Base-by-base conservation (phyloP, 805 yeast species). In the Barnettozyma vustinii region DNA sequence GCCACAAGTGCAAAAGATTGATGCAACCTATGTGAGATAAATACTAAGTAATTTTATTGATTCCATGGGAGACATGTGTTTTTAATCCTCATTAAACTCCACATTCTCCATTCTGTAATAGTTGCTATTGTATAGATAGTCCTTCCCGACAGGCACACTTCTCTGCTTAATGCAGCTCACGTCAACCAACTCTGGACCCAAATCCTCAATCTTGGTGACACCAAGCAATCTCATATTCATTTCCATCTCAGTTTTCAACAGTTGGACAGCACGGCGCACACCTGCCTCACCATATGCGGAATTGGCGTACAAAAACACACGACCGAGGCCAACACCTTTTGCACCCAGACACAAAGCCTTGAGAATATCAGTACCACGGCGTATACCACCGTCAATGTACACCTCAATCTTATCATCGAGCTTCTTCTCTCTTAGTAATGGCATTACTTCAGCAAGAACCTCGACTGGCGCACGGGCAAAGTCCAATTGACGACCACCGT, bases 401-500 rank as follows among this genome's bases (percentile, higher is more conserved):
- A 83, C 70, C 53, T 81, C 84, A 48, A 85, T 67, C 25, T 70
- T 66, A 40, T 77, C 73, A 44, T 73, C 74, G 32, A 79, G 56
- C 10, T 76, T 75, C 46, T 68, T 69, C 47, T 70, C 69, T 44
- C 68, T 69, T 49, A 82, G 64, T 4, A 72, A 57, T 7, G 81
- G 82, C 73, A 77, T 77, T 2, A 81, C 76, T 52, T 87, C 96
- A 5, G 85, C 86, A 44, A 89, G 68, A 5, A 86, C 79, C 62
- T 83, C 87, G 33, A 89, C 72, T 2, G 91, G 85, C 0, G 96
- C 80, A n/a, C 87, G 76, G 1, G 96, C 74, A 59, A 79, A 86
- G 66, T 89, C 97, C 49, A 89, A 70, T 66, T 88, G 96, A 52
- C 96, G 73, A 39, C 96, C 96, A 52, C 96, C 96, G 67, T 88